Conservation (phyloP, 1,284 basidiomycete genomes). For the Phylloboletellus chloephorus region DNA sequence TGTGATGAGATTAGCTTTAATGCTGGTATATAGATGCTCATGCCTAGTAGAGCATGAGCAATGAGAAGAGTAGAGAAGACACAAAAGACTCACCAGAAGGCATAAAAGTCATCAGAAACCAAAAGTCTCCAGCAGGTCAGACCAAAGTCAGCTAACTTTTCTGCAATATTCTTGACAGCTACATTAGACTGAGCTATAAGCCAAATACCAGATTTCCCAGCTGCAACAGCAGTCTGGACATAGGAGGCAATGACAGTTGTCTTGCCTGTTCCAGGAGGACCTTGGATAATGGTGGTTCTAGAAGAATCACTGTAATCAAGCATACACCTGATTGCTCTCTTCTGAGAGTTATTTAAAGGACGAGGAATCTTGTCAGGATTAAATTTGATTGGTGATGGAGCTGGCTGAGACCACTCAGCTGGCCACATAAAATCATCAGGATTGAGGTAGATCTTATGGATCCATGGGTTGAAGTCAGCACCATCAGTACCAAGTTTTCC, state of each 20-base stretch:
- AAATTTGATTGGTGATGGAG: conserved; percentile 14
- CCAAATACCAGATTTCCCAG: conserved; percentile 38
- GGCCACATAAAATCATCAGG: conserved; percentile 42
- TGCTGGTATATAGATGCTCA: conserved; percentile 43
- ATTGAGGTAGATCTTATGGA: conserved; percentile 50
- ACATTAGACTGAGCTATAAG: conserved; percentile 50
- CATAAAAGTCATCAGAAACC: conserved; percentile 44
- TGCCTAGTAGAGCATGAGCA: conserved; percentile 36
- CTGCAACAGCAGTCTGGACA: conserved; percentile 33
- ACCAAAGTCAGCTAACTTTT: conserved; percentile 39
- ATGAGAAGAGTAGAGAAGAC: neutral
- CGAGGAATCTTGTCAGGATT: conserved; percentile 16
- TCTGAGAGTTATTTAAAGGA: conserved; percentile 27
- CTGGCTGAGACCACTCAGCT: conserved; percentile 27
- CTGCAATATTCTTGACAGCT: conserved; percentile 55
- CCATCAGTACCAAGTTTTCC: conserved; percentile 30
- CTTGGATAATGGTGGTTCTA: conserved; percentile 37
- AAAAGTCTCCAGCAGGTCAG: conserved; percentile 41
- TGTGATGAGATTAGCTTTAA: conserved; percentile 35
- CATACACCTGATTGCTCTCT: conserved; percentile 26
- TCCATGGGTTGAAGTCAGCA: conserved; percentile 49
- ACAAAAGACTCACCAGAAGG: conserved; percentile 38
- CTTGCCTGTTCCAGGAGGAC: conserved; percentile 48
- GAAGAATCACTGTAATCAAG: conserved; percentile 20
- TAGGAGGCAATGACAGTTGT: conserved; percentile 46